Conservation (phyloP, 306 rosid species). For the Ormosia emarginata region DNA sequence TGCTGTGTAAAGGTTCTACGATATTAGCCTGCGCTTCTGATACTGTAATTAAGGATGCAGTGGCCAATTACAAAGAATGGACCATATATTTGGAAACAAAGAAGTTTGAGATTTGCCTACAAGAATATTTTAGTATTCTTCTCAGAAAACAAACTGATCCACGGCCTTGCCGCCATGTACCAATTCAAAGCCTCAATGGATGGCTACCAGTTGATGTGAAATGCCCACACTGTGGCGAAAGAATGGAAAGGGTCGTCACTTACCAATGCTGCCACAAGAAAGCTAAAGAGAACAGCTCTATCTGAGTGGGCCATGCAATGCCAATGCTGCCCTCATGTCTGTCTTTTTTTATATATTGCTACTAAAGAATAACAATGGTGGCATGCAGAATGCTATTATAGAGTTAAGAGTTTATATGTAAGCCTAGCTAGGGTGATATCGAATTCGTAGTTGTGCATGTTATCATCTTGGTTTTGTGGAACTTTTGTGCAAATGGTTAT, state of each 20-base stretch:
- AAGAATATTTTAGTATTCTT: background rate
- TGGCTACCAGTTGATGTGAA: background rate
- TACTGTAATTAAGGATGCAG: background rate
- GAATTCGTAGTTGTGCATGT: background rate
- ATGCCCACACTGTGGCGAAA: background rate
- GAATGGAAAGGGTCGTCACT: background rate
- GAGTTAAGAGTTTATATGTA: background rate
- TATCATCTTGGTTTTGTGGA: background rate
- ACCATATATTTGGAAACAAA: background rate
- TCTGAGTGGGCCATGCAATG: background rate
- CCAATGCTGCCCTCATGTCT: too few species aligned
- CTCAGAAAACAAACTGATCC: background rate
- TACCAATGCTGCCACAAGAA: background rate
- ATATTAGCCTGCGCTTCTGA: background rate
- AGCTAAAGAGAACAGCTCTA: background rate
- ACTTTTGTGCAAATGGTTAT: background rate
- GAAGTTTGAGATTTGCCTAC: background rate
- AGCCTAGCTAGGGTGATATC: background rate
- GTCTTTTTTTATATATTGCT: background rate
- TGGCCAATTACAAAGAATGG: background rate
- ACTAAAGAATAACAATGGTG: background rate
- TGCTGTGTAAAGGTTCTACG: background rate
- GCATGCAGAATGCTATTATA: background rate
- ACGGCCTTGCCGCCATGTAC: background rate
- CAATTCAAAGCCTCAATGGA: background rate